Percentiles rank a stretch among this genome's conserved stretches.
Evolutionary conservation across 257 asterid species (phyloP).

Genomic region (Nemophila menziesii): DNA sequence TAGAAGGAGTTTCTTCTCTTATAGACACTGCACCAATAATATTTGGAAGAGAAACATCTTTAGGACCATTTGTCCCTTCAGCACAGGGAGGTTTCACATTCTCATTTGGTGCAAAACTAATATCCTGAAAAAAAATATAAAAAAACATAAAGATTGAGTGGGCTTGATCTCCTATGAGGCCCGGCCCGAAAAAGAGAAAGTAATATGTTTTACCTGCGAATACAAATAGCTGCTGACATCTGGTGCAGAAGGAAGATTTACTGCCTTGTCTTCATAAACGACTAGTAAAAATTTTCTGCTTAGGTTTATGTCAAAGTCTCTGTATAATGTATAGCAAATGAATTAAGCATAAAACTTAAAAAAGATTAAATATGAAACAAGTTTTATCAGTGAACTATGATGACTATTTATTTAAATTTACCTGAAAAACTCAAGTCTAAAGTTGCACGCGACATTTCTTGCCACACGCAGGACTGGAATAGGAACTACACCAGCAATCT

Average conservation of each 20-base stretch:
- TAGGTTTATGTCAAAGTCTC: constrained; percentile 80
- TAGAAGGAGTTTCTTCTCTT: constrained; percentile 43
- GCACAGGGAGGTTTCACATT: constrained; percentile 42
- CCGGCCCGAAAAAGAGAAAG: background rate
- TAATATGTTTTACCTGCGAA: constrained; percentile 52
- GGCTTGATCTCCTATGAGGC: constrained; percentile 3
- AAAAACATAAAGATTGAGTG: constrained; percentile 11
- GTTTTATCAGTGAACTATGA: constrained; percentile 1
- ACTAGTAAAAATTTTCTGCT: constrained; percentile 54
- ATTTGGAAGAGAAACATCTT: constrained; percentile 45
- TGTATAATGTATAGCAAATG: constrained; percentile 18
- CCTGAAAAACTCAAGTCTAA: constrained; percentile 93
- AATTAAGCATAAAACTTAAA: background rate
- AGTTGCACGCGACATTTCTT: constrained; percentile 98
- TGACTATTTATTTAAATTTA: constrained; percentile 24
- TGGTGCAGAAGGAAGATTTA: constrained; percentile 66
- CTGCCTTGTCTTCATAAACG: constrained; percentile 76
- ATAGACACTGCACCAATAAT: constrained; percentile 33
- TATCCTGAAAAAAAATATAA: constrained; percentile 44
- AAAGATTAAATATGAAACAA: background rate
- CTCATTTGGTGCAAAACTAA: constrained; percentile 56
- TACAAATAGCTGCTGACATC: constrained; percentile 92
- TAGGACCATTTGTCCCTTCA: constrained; percentile 80
- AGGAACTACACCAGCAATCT: constrained; percentile 82
- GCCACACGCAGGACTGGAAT: constrained; percentile 97